Percentiles rank a stretch among this genome's conserved stretches.
Evolutionary conservation across 140 eudicot species (phyloP).

Genomic region (Anethum foeniculum): DNA sequence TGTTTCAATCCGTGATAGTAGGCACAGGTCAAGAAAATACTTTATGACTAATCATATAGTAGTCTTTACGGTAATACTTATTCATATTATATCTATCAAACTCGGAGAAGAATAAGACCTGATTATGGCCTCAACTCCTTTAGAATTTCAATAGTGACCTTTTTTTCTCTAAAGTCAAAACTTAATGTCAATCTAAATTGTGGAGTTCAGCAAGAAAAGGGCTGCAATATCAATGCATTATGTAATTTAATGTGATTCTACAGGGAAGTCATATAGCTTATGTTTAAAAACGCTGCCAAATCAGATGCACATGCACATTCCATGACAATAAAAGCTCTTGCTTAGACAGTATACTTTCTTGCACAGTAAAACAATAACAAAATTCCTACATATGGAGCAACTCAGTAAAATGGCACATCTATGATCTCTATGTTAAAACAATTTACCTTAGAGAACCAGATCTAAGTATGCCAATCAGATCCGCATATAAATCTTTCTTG

Average conservation of each 20-base stretch:
- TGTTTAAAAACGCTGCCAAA: not conserved
- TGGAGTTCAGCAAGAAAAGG: not conserved
- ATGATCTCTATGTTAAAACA: not conserved
- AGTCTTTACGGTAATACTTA: not conserved
- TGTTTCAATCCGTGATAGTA: not conserved
- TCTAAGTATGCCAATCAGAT: slow-evolving; percentile 62
- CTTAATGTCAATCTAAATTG: not conserved
- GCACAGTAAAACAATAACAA: not conserved
- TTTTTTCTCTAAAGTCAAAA: not conserved
- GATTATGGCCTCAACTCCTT: slow-evolving; percentile 1
- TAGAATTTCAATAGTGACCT: not conserved
- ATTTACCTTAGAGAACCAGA: slow-evolving; percentile 70
- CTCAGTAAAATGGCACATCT: not conserved
- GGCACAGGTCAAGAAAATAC: not conserved
- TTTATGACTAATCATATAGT: not conserved
- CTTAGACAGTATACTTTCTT: not conserved
- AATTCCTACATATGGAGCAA: not conserved
- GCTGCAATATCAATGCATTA: not conserved
- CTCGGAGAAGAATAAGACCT: not conserved
- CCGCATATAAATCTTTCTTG: slow-evolving; percentile 76
- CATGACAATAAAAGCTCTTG: not conserved
- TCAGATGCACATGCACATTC: not conserved
- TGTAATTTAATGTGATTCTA: not conserved
- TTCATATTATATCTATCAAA: not conserved
- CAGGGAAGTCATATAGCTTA: not conserved